Conservation (phyloP, 2,329 filamentous ascomycete genomes). For the Stagonosporopsis cucurbitacearum region DNA sequence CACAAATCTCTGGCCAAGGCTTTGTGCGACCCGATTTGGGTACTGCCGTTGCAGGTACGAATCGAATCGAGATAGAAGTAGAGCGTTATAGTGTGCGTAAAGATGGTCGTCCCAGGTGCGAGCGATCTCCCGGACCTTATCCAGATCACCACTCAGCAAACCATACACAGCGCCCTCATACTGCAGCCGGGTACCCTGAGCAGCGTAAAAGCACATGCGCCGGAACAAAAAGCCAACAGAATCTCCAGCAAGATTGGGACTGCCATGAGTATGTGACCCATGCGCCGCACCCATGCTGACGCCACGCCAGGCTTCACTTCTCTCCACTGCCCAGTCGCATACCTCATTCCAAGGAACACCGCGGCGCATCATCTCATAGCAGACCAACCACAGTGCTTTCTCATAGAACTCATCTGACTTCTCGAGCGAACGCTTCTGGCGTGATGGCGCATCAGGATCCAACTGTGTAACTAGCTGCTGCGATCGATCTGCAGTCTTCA, state of each 20-base stretch:
- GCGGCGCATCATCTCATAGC: conserved; percentile 88
- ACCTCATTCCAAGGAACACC: conserved; percentile 78
- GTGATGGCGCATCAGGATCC: conserved; percentile 86
- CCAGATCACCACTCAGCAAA: conserved; percentile 82
- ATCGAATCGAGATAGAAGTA: conserved; percentile 81
- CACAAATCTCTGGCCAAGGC: conserved; percentile 65
- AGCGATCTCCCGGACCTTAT: conserved; percentile 78
- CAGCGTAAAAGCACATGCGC: conserved; percentile 76
- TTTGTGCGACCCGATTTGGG: conserved; percentile 58
- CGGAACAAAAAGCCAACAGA: conserved; percentile 68
- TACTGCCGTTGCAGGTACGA: conserved; percentile 67
- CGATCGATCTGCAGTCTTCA: conserved; percentile 55
- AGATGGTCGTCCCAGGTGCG: conserved; percentile 84
- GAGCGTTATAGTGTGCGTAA: conserved; percentile 86
- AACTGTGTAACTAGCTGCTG: conserved; percentile 79
- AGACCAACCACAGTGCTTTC: conserved; percentile 88
- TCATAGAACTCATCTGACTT: conserved; percentile 88
- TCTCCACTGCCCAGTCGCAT: conserved; percentile 82
- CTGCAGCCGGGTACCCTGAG: conserved; percentile 71
- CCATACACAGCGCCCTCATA: conserved; percentile 92
- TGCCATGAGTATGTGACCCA: conserved; percentile 52
- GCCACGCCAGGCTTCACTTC: conserved; percentile 88
- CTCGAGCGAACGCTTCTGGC: conserved; percentile 79
- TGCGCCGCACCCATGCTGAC: conserved; percentile 78
- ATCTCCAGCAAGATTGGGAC: conserved; percentile 47